Evolutionary conservation across 2,329 filamentous ascomycete genomes (phyloP).

Genomic region (Microthyrium microscopicum): DNA sequence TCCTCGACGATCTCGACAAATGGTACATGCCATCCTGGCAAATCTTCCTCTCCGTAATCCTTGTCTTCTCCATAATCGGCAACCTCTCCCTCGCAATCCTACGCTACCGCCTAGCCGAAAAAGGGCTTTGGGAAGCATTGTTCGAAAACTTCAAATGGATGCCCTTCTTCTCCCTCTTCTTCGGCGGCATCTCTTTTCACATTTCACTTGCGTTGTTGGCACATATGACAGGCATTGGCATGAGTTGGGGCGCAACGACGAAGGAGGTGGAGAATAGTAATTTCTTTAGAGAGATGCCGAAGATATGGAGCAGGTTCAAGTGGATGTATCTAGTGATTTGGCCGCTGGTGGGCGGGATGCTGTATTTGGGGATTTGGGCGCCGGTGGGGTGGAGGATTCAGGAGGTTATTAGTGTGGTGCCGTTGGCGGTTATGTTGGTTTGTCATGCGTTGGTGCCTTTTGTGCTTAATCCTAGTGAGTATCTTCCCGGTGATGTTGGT

Average conservation of each 20-base stretch:
- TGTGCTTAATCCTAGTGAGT: slow-evolving; percentile 6
- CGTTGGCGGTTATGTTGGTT: slow-evolving; percentile 12
- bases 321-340: slow-evolving; percentile 12
- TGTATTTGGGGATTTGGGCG: slow-evolving; percentile 12
- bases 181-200: slow-evolving; percentile 10
- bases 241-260: slow-evolving; percentile 8
- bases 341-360: slow-evolving; percentile 11
- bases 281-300: slow-evolving; percentile 12
- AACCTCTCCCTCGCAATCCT: slow-evolving; percentile 8
- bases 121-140: slow-evolving; percentile 6
- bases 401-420: slow-evolving; percentile 12
- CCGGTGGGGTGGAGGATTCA: slow-evolving; percentile 11
- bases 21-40: slow-evolving; percentile 10
- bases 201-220: slow-evolving; percentile 8
- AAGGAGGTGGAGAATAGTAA: slow-evolving; percentile 8
- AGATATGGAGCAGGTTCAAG: slow-evolving; percentile 12
- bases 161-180: slow-evolving; percentile 11
- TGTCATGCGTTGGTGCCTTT: slow-evolving; percentile 11
- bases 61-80: slow-evolving; percentile 9
- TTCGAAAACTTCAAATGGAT: slow-evolving; percentile 11
- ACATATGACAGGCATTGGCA: slow-evolving; percentile 10
- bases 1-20: slow-evolving; percentile 8
- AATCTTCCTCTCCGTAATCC: slow-evolving; percentile 8
- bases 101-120: slow-evolving; percentile 9
- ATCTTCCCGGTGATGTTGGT: no score